Base-by-base conservation (phyloP, 441 rosid species). In the Arabidopsis lyrata region DNA sequence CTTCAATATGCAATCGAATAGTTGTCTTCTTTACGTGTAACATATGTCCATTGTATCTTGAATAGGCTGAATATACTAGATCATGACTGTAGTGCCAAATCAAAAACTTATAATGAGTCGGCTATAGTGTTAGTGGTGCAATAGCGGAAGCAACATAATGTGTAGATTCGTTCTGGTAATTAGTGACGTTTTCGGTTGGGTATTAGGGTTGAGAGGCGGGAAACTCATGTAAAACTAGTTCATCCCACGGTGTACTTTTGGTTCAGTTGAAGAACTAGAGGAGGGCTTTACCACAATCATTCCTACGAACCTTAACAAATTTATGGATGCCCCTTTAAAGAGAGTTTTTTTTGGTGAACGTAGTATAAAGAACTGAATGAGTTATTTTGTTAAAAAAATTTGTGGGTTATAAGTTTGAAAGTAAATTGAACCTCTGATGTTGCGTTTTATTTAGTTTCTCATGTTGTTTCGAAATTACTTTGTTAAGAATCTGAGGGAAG, bases 41-140 rank as follows among this genome's bases (percentile, higher is more conserved):
- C 16, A 38, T 47, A 65, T 65, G 34, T 22, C 59, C 58, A 56
- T 65, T 49, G 16, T 74, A 36, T 58, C 60, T 73, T 35, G 27
- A 49, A 74, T 38, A 66, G 72, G 72, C 31, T 11, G 34, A 24
- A 38, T 49, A 27, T 48, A 58, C 61, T 48, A 66, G 59, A 74
- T 38, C 66, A 38, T 47, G 58, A 38, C 32, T 56, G 32, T 56
- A 36, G 59, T 34, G 58, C 41, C 22, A 63, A 47, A 64, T 45
- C 18, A 42, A 11, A 13, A 44, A 64, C 38, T 15, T 56, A 15
- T 27, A 32, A 8, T 15, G 15, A 54, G 54, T 52, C 15, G 16
- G 36, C 10, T 55, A 52, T 57, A 63, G 58, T 55, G 15, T 64
- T 50, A 45, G 39, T 27, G 71, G 10, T 64, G n/a, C 64, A 65